Evolutionary conservation across 2,329 filamentous ascomycete species (phyloP), one percentile per base, ranked within the genome.

Genomic region (Fusarium sp.): DNA sequence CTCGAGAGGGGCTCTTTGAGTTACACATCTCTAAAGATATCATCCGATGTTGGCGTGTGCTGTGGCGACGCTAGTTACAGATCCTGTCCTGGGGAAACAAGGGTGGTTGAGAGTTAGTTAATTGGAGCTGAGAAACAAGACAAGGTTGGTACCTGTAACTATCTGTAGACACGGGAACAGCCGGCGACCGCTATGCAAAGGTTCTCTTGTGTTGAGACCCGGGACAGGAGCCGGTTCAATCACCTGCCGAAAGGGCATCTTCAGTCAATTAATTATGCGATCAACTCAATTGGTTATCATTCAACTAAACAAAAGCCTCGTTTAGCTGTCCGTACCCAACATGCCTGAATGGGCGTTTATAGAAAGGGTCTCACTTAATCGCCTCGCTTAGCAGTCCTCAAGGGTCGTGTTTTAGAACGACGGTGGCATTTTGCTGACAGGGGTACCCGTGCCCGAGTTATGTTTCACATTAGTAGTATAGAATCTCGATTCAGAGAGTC

Each of bases 21-120:
- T 72, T 70, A 73, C 70, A 74, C 65, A 70, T 37, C 59, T 62
- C 45, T 73, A 73, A 53, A 59, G 62, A 74, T 71, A 74, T 75
- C 70, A 69, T 75, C 72, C 61, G 72, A 74, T 74, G 66, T 71
- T 72, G 68, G 63, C 69, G 69, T 72, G 54, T 66, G 64, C 62
- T 58, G 65, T 70, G 62, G 66, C 65, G 60, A 28, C 44, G 21
- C 58, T 58, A 64, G 61, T 64, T 65, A 70, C 58, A 69, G 62
- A 52, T 66, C 28, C n/a, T 60, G 48, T 55, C 46, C 51, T 67
- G 62, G 58, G 59, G 55, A 46, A 51, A 67, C 62, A 70, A 52
- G 56, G 50, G 28, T 53, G 59, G 13, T 16, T n/a, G 23, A 18
- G 23, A 41, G 21, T 39, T 51, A 51, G 31, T 43, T 43, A 59